Evolutionary conservation across 75 land plant species (phyloP).

Genomic region (Cupressus sempervirens): DNA sequence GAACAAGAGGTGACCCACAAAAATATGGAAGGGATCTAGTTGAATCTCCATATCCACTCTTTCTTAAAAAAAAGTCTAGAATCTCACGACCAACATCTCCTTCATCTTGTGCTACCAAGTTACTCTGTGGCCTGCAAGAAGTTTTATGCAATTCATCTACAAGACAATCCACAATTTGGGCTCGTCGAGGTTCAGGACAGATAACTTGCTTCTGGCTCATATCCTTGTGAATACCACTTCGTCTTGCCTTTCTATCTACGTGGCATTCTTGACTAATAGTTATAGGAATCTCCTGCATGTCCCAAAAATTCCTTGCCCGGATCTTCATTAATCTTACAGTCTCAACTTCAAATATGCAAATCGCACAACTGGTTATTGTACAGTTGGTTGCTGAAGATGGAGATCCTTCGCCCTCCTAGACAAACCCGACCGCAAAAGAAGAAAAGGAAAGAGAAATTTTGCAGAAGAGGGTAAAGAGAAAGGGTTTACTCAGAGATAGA

Average conservation of each 20-base stretch:
- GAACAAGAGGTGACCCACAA: too few relatives aligned
- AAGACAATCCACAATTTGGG: not conserved
- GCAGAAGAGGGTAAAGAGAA: not conserved
- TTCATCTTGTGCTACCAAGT: too few relatives aligned
- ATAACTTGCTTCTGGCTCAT: slow-evolving; percentile 5
- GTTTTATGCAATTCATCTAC: not conserved
- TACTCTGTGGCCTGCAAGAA: too few relatives aligned
- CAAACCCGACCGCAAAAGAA: not conserved
- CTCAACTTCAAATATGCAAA: too few relatives aligned
- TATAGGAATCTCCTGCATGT: not conserved
- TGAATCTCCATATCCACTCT: too few relatives aligned
- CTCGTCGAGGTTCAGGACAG: slow-evolving; percentile 11
- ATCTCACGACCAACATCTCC: too few relatives aligned
- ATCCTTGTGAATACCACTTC: slow-evolving; percentile 5
- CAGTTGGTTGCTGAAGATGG: not conserved
- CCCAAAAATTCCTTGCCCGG: not conserved
- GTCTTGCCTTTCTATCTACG: slow-evolving; percentile 3
- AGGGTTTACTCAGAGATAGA: too few relatives aligned
- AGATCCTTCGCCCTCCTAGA: not conserved
- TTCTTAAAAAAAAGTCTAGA: too few relatives aligned
- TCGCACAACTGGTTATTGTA: too few relatives aligned
- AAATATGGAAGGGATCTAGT: too few relatives aligned
- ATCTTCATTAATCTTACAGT: not conserved
- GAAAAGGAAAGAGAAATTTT: not conserved
- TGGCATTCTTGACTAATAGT: not conserved